These are phyloP conservation scores for Boletus barrowsii DNA, from an alignment of 768 basidiomycete species.

Conservation along the genomic window DNA sequence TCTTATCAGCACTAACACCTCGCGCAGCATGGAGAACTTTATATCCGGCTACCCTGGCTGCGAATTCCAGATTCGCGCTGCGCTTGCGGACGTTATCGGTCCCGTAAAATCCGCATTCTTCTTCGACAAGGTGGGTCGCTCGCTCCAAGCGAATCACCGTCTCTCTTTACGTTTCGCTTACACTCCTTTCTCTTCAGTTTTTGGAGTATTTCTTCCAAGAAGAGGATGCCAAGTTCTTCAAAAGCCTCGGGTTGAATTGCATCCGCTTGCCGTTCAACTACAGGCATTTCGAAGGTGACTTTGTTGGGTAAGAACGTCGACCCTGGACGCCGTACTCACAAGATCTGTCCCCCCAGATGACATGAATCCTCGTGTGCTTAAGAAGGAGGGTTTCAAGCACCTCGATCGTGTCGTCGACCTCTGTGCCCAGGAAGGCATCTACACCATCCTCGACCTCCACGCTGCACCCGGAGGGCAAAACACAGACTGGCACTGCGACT, in stretches of 20 bases:
- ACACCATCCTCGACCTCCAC: conserved; percentile 79
- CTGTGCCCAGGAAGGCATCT: conserved; percentile 73
- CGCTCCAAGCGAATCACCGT: not conserved
- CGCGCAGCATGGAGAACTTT: conserved; percentile 69
- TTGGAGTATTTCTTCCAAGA: conserved; percentile 82
- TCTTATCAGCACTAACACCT: conserved; percentile 3
- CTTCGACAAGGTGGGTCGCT: conserved; percentile 70
- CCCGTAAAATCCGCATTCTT: conserved; percentile 68
- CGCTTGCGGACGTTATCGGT: conserved; percentile 64
- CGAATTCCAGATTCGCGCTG: conserved; percentile 73
- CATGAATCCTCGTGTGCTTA: conserved; percentile 75
- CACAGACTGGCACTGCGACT: conserved; percentile 78
- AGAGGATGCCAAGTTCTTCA: conserved; percentile 73
- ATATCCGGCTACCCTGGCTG: conserved; percentile 79
- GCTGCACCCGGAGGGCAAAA: conserved; percentile 74
- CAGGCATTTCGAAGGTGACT: conserved; percentile 56
- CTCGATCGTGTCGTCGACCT: conserved; percentile 77
- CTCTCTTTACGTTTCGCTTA: not conserved
- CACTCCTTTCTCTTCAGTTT: conserved; percentile 44
- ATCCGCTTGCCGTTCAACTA: conserved; percentile 77
- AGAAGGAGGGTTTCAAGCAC: conserved; percentile 72
- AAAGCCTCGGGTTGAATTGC: conserved; percentile 74
- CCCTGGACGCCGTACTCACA: not conserved
- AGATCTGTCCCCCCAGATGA: conserved; percentile 45
- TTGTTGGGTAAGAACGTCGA: not conserved